A percentile compares a stretch with the other conserved stretches of the same genome.
These are phyloP conservation scores for Pseudozyma sp. DNA, from an alignment of 1,284 basidiomycete genomes.

Conservation along the genomic window DNA sequence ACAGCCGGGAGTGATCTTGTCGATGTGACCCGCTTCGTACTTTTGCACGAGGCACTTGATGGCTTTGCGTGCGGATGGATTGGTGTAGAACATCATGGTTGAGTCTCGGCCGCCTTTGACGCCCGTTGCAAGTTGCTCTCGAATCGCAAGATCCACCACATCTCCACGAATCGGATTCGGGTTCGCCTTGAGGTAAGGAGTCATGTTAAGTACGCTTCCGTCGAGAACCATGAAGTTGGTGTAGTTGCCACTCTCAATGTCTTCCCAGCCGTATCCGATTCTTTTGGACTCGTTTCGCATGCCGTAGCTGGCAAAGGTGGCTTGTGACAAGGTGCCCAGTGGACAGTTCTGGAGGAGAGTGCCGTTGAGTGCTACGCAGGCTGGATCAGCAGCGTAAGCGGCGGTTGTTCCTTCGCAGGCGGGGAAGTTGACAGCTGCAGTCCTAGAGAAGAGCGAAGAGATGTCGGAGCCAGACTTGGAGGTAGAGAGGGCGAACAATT, in stretches of 20 bases:
- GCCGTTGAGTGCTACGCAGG: slow-evolving; percentile 73
- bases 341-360: slow-evolving; percentile 72
- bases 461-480: slow-evolving; percentile 81
- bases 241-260: slow-evolving; percentile 51
- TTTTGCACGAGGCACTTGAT: slow-evolving; percentile 62
- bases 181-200: slow-evolving; percentile 84
- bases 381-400: slow-evolving; percentile 78
- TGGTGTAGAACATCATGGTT: slow-evolving; percentile 72
- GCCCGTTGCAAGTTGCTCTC: slow-evolving; percentile 75
- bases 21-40: slow-evolving; percentile 84
- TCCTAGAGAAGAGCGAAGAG: slow-evolving; percentile 78
- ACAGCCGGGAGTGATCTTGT: slow-evolving; percentile 95
- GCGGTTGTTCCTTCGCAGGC: slow-evolving; percentile 71
- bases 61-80: slow-evolving; percentile 42
- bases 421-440: slow-evolving; percentile 70
- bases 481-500: slow-evolving; percentile 73
- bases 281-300: slow-evolving; percentile 46
- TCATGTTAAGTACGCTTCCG: slow-evolving; percentile 92
- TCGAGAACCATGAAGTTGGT: slow-evolving; percentile 77
- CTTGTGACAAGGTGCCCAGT: slow-evolving; percentile 68
- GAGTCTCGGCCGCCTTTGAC: slow-evolving; percentile 82
- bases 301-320: slow-evolving; percentile 35
- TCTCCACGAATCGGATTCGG: slow-evolving; percentile 79
- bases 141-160: slow-evolving; percentile 84
- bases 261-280: slow-evolving; percentile 66